Evolutionary conservation across 129 eudicot genomes (phyloP), one percentile per base, ranked within the genome.

Genomic region (Flaveria sonorensis): DNA sequence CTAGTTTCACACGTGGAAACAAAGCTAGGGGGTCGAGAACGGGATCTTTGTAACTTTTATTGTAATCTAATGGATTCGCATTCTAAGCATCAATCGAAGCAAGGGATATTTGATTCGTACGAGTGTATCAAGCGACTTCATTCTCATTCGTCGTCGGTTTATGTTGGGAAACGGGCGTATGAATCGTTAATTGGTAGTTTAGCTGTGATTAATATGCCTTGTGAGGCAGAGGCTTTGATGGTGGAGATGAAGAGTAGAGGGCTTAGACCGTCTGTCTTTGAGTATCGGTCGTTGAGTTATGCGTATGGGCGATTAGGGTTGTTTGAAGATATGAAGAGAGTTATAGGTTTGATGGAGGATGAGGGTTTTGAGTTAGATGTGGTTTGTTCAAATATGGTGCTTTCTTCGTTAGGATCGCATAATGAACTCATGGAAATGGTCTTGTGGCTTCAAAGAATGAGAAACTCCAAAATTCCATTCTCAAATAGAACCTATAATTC

Each of bases 401-500:
- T 93, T 61, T 82, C 92, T 9, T 87, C 98, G 7, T 89, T 86
- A 32, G 96, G 92, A 76, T 70, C 85, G 59, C 89, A 85, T 21
- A 60, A 36, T 20, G 78, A 88, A 81, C 86, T 88, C 42, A 26
- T 21, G 45, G 89, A 87, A 72, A 87, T 90, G 96, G 78, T 75
- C 50, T 73, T 56, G 2, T 93, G 95, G 98, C 81, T 93, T 75
- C 81, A 81, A 66, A 85, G 84, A 80, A 87, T 89, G 88, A 87
- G 77, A 76, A 64, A 14, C 46, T 78, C 59, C n/a, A 71, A 62
- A 8, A 68, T 88, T 53, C 67, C 86, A 14, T 79, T 87, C 36
- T 88, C 98, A 2, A 20, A 85, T 36, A 78, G 98, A 73, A 90
- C 98, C 7, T 93, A 87, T 77, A 90, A 93, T 70, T 81, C 97